A percentile compares a stretch with the other conserved stretches of the same genome.
phyloP scores from a whole-genome alignment of 106 monocot species.

The Agapanthus africanus region DNA sequence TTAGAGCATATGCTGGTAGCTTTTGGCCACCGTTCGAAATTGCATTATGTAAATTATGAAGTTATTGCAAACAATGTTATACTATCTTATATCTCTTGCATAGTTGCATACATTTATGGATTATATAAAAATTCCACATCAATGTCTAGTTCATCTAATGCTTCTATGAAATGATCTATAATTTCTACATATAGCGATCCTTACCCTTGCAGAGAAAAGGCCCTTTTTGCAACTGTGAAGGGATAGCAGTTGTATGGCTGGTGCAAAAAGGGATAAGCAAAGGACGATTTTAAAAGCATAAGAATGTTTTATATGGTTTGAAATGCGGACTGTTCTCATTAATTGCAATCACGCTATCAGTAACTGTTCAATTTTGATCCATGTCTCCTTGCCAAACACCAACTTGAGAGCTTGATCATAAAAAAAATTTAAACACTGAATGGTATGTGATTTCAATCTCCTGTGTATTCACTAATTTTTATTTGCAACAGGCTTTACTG shows the following conservation, averaged over 20 bases:
- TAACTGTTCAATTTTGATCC: no score
- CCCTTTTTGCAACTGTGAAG: not conserved
- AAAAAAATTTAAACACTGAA: not conserved
- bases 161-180: not conserved
- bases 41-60: no score
- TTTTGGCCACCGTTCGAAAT: not conserved
- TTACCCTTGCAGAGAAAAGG: not conserved
- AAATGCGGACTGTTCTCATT: not conserved
- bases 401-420: not conserved
- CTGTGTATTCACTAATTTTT: not conserved
- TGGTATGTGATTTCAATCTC: not conserved
- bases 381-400: not conserved
- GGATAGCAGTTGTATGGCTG: not conserved
- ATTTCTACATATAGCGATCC: not conserved
- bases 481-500: conserved; percentile 48
- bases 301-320: not conserved
- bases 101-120: no score
- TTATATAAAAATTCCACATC: no score
- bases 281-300: not conserved
- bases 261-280: not conserved
- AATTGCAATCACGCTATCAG: not conserved
- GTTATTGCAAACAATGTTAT: no score
- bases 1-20: not conserved
- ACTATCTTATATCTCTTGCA: no score
- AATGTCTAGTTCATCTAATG: not conserved